phyloP scores from a whole-genome alignment of 805 yeast species.

The Yamadazyma nakazawae region DNA sequence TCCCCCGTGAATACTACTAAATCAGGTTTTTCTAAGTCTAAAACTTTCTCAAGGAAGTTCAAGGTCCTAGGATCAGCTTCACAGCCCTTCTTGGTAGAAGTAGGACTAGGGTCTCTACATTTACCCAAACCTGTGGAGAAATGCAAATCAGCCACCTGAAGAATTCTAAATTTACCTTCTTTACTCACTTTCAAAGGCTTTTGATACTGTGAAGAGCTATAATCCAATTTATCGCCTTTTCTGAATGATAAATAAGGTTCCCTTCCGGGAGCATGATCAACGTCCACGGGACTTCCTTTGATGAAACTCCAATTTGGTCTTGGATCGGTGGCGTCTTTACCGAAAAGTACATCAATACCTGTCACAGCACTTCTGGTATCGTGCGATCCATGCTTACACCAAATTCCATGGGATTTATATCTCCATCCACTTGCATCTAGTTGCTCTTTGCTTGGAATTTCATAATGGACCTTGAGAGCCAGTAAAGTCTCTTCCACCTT shows the following conservation, averaged over 20 bases:
- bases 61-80: conserved; percentile 75
- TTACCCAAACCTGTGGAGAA: conserved; percentile 78
- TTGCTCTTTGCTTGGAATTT: conserved; percentile 35
- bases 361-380: conserved; percentile 40
- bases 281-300: conserved; percentile 20
- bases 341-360: conserved; percentile 69
- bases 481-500: conserved; percentile 8
- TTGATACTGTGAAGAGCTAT: conserved; percentile 21
- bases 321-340: conserved; percentile 72
- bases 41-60: conserved; percentile 54
- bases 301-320: conserved; percentile 63
- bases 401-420: conserved; percentile 47
- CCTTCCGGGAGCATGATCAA: conserved; percentile 18
- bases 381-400: conserved; percentile 54
- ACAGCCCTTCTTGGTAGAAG: conserved; percentile 48
- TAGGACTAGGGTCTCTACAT: conserved; percentile 74
- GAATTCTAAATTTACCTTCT: conserved; percentile 62
- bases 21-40: conserved; percentile 80
- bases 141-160: conserved; percentile 91
- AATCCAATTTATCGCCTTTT: conserved; percentile 32
- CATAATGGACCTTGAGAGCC: conserved; percentile 10
- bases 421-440: conserved; percentile 45
- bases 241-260: conserved; percentile 31
- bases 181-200: conserved; percentile 34
- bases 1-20: conserved; percentile 88